These are phyloP conservation scores for Mrakiaceae sp. DNA, from an alignment of 1,284 basidiomycete genomes.

Conservation along the genomic window DNA sequence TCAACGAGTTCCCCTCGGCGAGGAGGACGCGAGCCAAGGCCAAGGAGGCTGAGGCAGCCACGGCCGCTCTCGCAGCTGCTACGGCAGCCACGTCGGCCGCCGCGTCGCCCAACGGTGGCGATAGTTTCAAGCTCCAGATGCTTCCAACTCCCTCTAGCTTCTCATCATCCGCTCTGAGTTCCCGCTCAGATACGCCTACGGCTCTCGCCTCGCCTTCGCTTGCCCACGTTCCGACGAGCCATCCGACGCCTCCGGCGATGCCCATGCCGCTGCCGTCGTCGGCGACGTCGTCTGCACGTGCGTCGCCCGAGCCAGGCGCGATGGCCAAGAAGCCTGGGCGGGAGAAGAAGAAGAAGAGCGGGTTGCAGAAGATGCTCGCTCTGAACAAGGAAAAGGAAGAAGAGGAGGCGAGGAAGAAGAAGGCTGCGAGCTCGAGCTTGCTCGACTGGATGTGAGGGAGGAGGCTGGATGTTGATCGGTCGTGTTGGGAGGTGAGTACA, in stretches of 20 bases:
- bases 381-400: constrained; percentile 7
- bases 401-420: neutral
- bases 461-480: too few relatives aligned
- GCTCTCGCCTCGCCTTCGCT: constrained; percentile 3
- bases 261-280: neutral
- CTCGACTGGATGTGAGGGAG: constrained; percentile 2
- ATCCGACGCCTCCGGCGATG: neutral
- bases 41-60: neutral
- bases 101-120: neutral
- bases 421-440: neutral
- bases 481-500: too few relatives aligned
- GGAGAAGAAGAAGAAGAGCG: constrained; percentile 6
- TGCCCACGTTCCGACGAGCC: constrained; percentile 4
- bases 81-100: neutral
- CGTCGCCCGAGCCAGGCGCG: neutral
- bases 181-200: neutral
- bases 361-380: constrained; percentile 10
- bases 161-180: neutral
- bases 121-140: neutral
- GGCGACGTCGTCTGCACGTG: neutral
- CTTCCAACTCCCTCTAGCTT: neutral
- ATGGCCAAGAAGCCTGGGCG: neutral
- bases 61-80: neutral
- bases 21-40: constrained; percentile 6
- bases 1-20: neutral